Base-by-base conservation (phyloP, 768 basidiomycete species). In the Chalciporus piperatus region DNA sequence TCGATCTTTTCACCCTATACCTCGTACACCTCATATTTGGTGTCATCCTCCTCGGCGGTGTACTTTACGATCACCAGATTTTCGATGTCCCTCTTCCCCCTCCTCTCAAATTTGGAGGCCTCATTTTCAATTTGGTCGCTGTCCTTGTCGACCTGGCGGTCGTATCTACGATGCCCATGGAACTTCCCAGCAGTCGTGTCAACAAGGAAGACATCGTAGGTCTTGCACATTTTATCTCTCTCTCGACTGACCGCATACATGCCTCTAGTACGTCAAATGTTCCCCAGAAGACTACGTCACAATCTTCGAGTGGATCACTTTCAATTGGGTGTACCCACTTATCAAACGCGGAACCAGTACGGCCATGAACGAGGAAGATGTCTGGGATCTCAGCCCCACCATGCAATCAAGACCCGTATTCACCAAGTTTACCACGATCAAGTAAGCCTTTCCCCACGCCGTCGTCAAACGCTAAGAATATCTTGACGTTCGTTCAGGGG, bases 251-350 rank as follows among this genome's bases (percentile, higher is more conserved):
- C 22, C 37, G 48, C n/a, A 0, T 52, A 30, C 41, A 48, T 44
- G 14, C 32, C 1, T 35, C 44, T 22, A 68, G 66, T 70, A 33
- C 22, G 48, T 64, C 49, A 70, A 64, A 37, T 49, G 59, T 55
- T 66, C 66, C 2, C 86, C 83, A 0, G 90, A 92, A 62, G 89
- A 92, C 58, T 91, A 90, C 60, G 83, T 84, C 1, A 72, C 82
- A 1, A 74, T 92, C 13, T 81, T 79, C 71, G 77, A 79, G 37
- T 90, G 89, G 89, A 68, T 81, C 0, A 81, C 85, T 1, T 90
- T 89, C 58, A 70, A 61, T 32, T 92, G 89, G 87, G 73, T 90
- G 27, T 76, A 80, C 41, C 87, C 86, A 3, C 74, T 89, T 4
- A 73, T 90, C 39, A 66, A 70, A 59, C 75, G 74, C 3, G 79